phyloP scores from a whole-genome alignment of 1,139 yeast species.

The Saccharomyces hybrid region DNA sequence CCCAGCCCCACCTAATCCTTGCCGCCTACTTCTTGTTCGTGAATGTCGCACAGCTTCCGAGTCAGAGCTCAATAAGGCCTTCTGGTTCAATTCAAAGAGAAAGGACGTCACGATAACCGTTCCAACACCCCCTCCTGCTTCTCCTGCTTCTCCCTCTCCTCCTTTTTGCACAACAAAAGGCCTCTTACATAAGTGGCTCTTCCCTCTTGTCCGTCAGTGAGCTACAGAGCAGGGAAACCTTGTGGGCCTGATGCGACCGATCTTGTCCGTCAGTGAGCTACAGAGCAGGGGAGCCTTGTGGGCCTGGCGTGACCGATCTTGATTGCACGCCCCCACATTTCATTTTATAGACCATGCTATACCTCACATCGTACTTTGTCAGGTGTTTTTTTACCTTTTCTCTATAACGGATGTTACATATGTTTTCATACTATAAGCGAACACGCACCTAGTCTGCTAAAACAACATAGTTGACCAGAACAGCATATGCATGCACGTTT shows the following conservation, averaged over 20 bases:
- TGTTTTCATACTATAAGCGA: too few relatives aligned
- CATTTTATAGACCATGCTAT: background rate
- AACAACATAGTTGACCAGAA: too few relatives aligned
- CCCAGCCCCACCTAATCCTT: background rate
- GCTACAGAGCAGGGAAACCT: background rate
- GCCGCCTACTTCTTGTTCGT: background rate
- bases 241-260: background rate
- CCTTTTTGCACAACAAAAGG: background rate
- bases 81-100: background rate
- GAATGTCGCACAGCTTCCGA: background rate
- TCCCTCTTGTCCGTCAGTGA: background rate
- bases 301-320: background rate
- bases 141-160: background rate
- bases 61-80: background rate
- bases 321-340: background rate
- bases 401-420: too few relatives aligned
- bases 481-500: too few relatives aligned
- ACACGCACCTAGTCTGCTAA: background rate
- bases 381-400: too few relatives aligned
- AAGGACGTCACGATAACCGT: background rate
- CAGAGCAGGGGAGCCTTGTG: background rate
- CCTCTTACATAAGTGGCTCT: background rate
- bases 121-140: background rate
- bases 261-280: background rate
- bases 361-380: background rate